Evolutionary conservation across 352 stramenopile species (phyloP).

Genomic region (Globisporangium solare): DNA sequence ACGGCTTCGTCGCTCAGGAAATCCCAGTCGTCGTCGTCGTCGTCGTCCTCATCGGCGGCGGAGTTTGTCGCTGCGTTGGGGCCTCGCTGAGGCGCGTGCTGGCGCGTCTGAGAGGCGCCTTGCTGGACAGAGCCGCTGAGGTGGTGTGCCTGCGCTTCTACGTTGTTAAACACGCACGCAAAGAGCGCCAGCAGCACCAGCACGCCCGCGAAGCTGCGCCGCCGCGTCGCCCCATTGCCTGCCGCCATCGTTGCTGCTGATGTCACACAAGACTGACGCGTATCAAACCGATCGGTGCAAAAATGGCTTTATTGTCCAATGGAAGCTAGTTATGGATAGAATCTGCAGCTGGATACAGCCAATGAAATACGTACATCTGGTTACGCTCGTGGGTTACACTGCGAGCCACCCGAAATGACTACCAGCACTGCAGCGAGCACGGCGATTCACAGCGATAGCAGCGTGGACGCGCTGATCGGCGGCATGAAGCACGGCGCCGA

Average conservation of each 20-base stretch:
- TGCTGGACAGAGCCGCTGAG: background rate
- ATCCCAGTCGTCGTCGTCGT: constrained; percentile 48
- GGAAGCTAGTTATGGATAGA: too few relatives aligned
- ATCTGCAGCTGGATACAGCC: too few relatives aligned
- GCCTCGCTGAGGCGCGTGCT: background rate
- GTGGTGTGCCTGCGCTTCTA: background rate
- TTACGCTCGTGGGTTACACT: too few relatives aligned
- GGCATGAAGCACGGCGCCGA: constrained; percentile 7
- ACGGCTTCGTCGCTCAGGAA: constrained; percentile 55
- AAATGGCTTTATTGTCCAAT: too few relatives aligned
- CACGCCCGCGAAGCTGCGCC: constrained; percentile 12
- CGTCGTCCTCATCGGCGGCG: constrained; percentile 41
- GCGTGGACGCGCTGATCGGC: constrained; percentile 8
- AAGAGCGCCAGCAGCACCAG: constrained; percentile 1
- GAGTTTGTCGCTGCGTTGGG: constrained; percentile 13
- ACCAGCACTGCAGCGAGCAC: background rate
- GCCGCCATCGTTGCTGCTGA: background rate
- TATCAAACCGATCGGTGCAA: background rate
- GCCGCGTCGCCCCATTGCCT: constrained; percentile 8
- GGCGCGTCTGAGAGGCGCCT: background rate
- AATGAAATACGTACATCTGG: too few relatives aligned
- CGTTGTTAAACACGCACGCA: background rate
- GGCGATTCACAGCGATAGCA: background rate
- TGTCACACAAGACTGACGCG: background rate
- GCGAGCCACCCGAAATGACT: background rate